phyloP scores from a whole-genome alignment of 164 flowering plant genomes.

The Brasenia schreberi region DNA sequence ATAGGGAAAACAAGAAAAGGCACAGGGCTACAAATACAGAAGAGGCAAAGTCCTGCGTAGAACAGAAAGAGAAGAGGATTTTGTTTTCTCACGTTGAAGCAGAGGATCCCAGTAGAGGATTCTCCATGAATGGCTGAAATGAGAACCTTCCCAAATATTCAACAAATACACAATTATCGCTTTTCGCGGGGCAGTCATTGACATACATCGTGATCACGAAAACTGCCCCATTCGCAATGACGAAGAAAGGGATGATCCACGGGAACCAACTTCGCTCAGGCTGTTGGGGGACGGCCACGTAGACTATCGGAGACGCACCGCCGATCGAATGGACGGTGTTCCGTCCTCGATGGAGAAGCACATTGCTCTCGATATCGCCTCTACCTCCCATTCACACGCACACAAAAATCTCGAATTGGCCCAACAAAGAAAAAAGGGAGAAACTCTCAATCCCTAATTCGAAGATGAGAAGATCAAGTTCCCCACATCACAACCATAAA shows the following conservation, averaged over 20 bases:
- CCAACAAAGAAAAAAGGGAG: neutral
- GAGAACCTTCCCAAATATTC: constrained; percentile 42
- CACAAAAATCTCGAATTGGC: neutral
- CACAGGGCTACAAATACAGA: neutral
- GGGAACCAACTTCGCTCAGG: constrained; percentile 9
- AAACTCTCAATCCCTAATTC: neutral
- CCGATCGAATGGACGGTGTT: neutral
- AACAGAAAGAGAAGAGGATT: neutral
- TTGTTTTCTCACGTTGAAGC: constrained; percentile 41
- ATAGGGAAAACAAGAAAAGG: neutral
- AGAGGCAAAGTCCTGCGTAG: neutral
- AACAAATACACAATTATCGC: constrained; percentile 35
- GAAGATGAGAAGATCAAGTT: neutral
- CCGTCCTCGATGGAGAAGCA: neutral
- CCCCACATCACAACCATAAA: neutral
- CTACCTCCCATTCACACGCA: neutral
- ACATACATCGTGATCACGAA: constrained; percentile 49
- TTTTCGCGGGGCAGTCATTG: constrained; percentile 43
- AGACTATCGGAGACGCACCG: neutral
- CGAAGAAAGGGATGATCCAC: constrained; percentile 56
- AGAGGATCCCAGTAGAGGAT: constrained; percentile 80
- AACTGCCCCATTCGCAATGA: constrained; percentile 35
- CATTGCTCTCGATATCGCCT: neutral
- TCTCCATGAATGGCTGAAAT: constrained; percentile 68
- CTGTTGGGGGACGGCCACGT: neutral